Evolutionary conservation across 2,329 filamentous ascomycete genomes (phyloP).

Genomic region (Clathrospora elynae): DNA sequence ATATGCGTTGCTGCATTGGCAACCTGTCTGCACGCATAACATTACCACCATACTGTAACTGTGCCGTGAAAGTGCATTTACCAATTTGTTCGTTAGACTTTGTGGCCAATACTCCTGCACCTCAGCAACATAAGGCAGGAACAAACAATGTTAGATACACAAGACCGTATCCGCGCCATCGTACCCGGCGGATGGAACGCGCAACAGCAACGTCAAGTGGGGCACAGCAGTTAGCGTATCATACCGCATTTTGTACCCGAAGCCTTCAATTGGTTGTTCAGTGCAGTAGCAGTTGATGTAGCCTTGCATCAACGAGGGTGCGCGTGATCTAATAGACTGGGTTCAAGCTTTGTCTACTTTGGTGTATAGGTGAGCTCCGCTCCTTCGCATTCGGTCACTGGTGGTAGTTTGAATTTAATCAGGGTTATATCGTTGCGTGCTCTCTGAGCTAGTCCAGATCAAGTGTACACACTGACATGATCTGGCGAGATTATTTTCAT

Average conservation of each 20-base stretch:
- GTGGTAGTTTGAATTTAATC: no score
- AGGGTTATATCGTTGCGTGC: no score
- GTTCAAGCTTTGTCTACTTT: no score
- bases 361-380: no score
- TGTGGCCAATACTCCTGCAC: not conserved
- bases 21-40: slow-evolving; percentile 7
- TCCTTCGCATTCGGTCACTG: no score
- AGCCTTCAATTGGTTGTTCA: slow-evolving; percentile 10
- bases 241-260: slow-evolving; percentile 7
- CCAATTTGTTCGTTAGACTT: not conserved
- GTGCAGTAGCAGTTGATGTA: no score
- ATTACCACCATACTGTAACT: slow-evolving; percentile 11
- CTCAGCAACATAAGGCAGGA: not conserved
- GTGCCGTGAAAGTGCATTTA: not conserved
- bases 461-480: no score
- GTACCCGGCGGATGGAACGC: slow-evolving; percentile 3
- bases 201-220: slow-evolving; percentile 11
- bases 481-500: no score
- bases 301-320: no score
- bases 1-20: slow-evolving; percentile 10
- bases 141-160: slow-evolving; percentile 3
- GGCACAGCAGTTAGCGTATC: slow-evolving; percentile 7
- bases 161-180: slow-evolving; percentile 3
- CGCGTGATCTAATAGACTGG: no score
- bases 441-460: no score